Conservation (phyloP, 2,329 filamentous ascomycete species). For the Karstenula rhodostoma region DNA sequence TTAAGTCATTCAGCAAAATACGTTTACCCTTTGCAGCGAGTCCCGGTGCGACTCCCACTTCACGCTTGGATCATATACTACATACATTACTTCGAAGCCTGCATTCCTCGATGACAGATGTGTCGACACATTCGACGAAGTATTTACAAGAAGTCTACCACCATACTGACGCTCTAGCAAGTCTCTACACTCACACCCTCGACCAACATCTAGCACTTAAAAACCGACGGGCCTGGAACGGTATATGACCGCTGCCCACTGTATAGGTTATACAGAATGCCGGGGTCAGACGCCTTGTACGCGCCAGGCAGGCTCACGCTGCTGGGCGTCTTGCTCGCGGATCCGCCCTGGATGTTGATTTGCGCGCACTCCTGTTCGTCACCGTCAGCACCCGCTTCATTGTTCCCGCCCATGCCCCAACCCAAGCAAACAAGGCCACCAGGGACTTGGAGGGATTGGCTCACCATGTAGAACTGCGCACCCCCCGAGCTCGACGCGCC, state of each 20-base stretch:
- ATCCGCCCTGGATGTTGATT: conserved; percentile 41
- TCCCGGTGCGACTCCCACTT: not conserved
- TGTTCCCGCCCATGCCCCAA: not conserved
- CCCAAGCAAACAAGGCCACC: too few relatives aligned
- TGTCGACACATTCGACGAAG: too few relatives aligned
- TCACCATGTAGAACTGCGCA: conserved; percentile 54
- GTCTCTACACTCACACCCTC: not conserved
- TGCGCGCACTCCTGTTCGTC: conserved; percentile 45
- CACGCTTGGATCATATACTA: not conserved
- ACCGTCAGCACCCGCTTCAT: too few relatives aligned
- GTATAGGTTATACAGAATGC: conserved; percentile 44
- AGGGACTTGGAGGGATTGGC: not conserved
- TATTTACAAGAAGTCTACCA: too few relatives aligned
- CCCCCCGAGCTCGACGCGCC: conserved; percentile 41
- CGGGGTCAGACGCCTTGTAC: conserved; percentile 40
- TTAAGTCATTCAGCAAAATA: not conserved
- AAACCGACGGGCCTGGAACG: conserved; percentile 59
- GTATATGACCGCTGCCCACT: conserved; percentile 51
- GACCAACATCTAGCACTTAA: conserved; percentile 53
- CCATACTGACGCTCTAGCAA: too few relatives aligned
- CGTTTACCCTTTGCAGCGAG: not conserved
- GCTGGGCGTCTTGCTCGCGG: conserved; percentile 33
- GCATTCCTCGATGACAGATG: too few relatives aligned
- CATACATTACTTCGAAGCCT: not conserved
- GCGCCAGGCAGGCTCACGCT: conserved; percentile 44